phyloP scores from a whole-genome alignment of 352 stramenopile genomes.

The Globisporangium viniferum region DNA sequence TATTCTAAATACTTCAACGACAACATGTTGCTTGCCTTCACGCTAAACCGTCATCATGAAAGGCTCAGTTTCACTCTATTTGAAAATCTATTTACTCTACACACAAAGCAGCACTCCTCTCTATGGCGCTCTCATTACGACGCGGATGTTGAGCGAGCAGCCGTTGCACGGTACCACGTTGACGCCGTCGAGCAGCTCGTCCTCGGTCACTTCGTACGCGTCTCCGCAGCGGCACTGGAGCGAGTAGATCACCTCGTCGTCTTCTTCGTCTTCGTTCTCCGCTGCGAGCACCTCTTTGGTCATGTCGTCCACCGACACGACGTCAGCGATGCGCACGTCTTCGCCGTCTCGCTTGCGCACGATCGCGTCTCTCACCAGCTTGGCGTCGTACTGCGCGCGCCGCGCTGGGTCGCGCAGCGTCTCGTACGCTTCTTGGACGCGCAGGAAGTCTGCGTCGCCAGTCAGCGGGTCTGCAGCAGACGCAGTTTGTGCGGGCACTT shows the following conservation, averaged over 20 bases:
- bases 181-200: slow-evolving; percentile 60
- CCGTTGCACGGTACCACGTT: slow-evolving; percentile 75
- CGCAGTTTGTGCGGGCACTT: neutral
- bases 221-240: slow-evolving; percentile 72
- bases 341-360: slow-evolving; percentile 35
- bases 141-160: slow-evolving; percentile 79
- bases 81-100: slow-evolving; percentile 3
- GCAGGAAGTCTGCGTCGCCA: slow-evolving; percentile 38
- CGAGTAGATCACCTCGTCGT: slow-evolving; percentile 56
- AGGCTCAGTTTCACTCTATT: neutral
- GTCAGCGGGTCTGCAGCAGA: neutral
- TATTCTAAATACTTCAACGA: slow-evolving; percentile 4
- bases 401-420: slow-evolving; percentile 41
- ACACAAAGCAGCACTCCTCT: neutral
- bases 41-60: neutral
- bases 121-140: slow-evolving; percentile 34
- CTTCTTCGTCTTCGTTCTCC: slow-evolving; percentile 28
- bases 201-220: slow-evolving; percentile 59
- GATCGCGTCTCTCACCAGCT: slow-evolving; percentile 34
- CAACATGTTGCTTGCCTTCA: neutral
- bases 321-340: slow-evolving; percentile 61
- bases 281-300: slow-evolving; percentile 25
- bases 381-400: slow-evolving; percentile 52
- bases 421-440: slow-evolving; percentile 70
- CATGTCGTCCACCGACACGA: slow-evolving; percentile 52